Evolutionary conservation across 2,329 filamentous ascomycete species (phyloP).

Genomic region (Ophiostoma montium): DNA sequence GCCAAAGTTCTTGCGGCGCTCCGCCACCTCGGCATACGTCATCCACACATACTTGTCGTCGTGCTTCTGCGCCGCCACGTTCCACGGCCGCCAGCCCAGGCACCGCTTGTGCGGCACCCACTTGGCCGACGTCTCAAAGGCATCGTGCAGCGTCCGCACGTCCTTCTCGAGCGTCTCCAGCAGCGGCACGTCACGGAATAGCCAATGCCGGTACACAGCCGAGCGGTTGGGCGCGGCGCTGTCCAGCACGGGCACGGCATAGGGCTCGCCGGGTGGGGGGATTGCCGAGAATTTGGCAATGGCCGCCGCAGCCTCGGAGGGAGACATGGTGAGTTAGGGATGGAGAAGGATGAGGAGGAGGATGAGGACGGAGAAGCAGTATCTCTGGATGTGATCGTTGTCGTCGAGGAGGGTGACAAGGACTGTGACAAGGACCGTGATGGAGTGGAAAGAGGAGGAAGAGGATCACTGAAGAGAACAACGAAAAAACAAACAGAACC

Average conservation of each 20-base stretch:
- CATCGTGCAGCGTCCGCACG: constrained; percentile 60
- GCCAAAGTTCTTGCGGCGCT: constrained; percentile 70
- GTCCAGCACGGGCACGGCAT: constrained; percentile 64
- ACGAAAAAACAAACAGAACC: too few relatives aligned
- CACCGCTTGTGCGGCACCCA: constrained; percentile 54
- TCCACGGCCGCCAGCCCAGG: constrained; percentile 69
- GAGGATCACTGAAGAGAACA: background rate
- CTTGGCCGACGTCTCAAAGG: constrained; percentile 57
- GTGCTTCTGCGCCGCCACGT: constrained; percentile 57
- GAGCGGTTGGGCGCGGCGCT: constrained; percentile 59
- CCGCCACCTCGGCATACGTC: constrained; percentile 65
- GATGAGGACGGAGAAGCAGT: background rate
- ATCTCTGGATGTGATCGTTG: background rate
- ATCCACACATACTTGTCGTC: constrained; percentile 68
- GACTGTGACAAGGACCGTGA: background rate
- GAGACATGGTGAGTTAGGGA: constrained; percentile 19
- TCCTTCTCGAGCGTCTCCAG: constrained; percentile 59
- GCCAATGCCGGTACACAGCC: constrained; percentile 72
- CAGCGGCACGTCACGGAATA: constrained; percentile 55
- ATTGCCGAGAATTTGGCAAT: constrained; percentile 41
- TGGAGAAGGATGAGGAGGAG: background rate
- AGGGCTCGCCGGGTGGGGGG: constrained; percentile 62
- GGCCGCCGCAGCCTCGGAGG: constrained; percentile 24
- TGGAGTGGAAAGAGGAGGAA: background rate
- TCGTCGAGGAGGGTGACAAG: background rate